Evolutionary conservation across 192 early-diverging fungal species (phyloP).

Genomic region (Mortierella claussenii): DNA sequence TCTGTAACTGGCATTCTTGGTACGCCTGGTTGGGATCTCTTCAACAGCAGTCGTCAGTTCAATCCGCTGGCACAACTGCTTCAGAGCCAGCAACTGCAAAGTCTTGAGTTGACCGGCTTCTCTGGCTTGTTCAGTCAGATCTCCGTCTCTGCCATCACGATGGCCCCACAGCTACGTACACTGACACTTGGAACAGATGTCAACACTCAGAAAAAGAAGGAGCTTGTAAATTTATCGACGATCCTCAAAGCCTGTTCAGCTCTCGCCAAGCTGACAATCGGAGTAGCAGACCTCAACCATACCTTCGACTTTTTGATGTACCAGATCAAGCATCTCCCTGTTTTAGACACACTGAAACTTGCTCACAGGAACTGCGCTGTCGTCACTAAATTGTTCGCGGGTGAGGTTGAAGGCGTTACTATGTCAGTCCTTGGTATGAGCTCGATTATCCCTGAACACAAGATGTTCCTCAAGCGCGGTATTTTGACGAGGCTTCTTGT

Average conservation of each 20-base stretch:
- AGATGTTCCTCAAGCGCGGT: neutral
- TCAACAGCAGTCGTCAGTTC: constrained; percentile 7
- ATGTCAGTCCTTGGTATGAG: neutral
- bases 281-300: neutral
- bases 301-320: neutral
- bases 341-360: neutral
- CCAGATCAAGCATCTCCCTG: neutral
- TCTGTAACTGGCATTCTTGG: neutral
- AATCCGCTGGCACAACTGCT: neutral
- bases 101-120: neutral
- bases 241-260: neutral
- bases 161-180: neutral
- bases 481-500: neutral
- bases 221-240: neutral
- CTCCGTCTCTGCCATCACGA: neutral
- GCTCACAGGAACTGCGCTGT: neutral
- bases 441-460: neutral
- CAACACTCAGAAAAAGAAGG: neutral
- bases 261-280: neutral
- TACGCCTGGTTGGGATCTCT: neutral
- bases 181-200: neutral
- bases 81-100: neutral
- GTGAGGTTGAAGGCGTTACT: neutral
- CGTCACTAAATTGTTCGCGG: neutral
- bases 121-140: neutral